phyloP scores from a whole-genome alignment of 1,284 basidiomycete species.

The Ustanciosporium gigantosporum region DNA sequence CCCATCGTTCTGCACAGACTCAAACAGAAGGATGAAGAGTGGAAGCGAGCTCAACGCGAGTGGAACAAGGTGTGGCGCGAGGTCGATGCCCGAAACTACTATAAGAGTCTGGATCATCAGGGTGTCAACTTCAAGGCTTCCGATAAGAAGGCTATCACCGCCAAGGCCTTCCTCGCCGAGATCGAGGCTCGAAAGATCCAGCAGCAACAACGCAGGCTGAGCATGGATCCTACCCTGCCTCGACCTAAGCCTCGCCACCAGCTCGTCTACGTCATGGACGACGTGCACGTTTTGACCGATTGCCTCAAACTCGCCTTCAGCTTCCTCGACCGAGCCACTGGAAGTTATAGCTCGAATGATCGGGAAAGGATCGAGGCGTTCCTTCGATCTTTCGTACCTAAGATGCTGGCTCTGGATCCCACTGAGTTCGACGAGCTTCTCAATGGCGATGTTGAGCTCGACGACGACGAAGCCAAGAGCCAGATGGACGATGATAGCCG shows the following conservation, averaged over 20 bases:
- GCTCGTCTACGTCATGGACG: slow-evolving; percentile 77
- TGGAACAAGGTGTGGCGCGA: slow-evolving; percentile 98
- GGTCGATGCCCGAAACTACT: slow-evolving; percentile 87
- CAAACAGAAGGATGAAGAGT: slow-evolving; percentile 95
- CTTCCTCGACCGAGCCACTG: slow-evolving; percentile 77
- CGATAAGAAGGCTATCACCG: slow-evolving; percentile 93
- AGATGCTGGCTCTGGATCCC: slow-evolving; percentile 75
- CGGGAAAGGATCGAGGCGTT: slow-evolving; percentile 82
- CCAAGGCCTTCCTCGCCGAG: slow-evolving; percentile 84
- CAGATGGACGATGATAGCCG: slow-evolving; percentile 2
- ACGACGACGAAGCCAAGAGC: slow-evolving; percentile 53
- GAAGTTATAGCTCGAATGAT: slow-evolving; percentile 74
- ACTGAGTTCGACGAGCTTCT: slow-evolving; percentile 63
- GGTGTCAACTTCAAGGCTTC: slow-evolving; percentile 90
- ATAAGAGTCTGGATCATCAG: slow-evolving; percentile 94
- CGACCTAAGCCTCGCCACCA: slow-evolving; percentile 65
- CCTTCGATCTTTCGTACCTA: slow-evolving; percentile 80
- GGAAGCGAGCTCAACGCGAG: slow-evolving; percentile 90
- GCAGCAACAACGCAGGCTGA: slow-evolving; percentile 66
- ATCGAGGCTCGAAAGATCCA: slow-evolving; percentile 78
- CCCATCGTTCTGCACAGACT: slow-evolving; percentile 88
- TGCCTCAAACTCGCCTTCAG: slow-evolving; percentile 84
- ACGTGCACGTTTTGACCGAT: slow-evolving; percentile 81
- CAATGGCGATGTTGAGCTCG: slow-evolving; percentile 36
- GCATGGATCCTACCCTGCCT: slow-evolving; percentile 49